Evolutionary conservation across 202 grass and related monocot species (phyloP).

Genomic region (Saccharum hybrid): DNA sequence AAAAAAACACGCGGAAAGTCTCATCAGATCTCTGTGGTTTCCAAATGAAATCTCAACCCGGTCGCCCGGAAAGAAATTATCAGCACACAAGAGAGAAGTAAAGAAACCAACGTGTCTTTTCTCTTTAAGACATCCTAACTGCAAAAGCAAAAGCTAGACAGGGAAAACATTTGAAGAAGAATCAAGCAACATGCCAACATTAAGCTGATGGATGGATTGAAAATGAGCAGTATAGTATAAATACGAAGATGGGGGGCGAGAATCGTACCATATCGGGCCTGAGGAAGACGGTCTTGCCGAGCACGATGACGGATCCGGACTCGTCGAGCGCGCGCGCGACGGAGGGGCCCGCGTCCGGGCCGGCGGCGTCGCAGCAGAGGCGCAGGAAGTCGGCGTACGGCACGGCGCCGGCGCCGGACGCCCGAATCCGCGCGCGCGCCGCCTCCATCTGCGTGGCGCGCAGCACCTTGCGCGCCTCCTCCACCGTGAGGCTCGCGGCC

Average conservation of each 20-base stretch:
- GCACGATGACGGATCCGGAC: slow-evolving; percentile 81
- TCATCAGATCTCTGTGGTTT: slow-evolving; percentile 71
- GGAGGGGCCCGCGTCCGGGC: slow-evolving; percentile 50
- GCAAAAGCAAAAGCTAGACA: slow-evolving; percentile 54
- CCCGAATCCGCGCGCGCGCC: slow-evolving; percentile 59
- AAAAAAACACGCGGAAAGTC: slow-evolving; percentile 81
- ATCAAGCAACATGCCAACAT: slow-evolving; percentile 31
- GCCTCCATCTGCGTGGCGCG: slow-evolving; percentile 74
- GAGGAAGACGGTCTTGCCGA: slow-evolving; percentile 83
- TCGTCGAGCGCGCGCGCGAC: slow-evolving; percentile 85
- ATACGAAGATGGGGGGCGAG: not conserved
- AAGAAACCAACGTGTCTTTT: slow-evolving; percentile 55
- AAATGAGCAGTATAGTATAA: not conserved
- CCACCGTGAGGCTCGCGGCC: slow-evolving; percentile 55
- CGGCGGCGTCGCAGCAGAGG: slow-evolving; percentile 76
- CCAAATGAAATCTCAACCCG: slow-evolving; percentile 55
- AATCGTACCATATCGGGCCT: slow-evolving; percentile 77
- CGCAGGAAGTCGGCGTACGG: slow-evolving; percentile 64
- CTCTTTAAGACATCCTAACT: slow-evolving; percentile 47
- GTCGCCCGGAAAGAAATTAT: slow-evolving; percentile 55
- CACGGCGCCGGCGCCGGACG: slow-evolving; percentile 54
- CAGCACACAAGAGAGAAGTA: slow-evolving; percentile 50
- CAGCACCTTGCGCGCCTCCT: slow-evolving; percentile 83
- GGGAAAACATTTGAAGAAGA: slow-evolving; percentile 13
- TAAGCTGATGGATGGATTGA: slow-evolving; percentile 25